Evolutionary conservation across 148 eudicot species (phyloP), one percentile per base, ranked within the genome.

Genomic region (Rhododendron mucronatum): DNA sequence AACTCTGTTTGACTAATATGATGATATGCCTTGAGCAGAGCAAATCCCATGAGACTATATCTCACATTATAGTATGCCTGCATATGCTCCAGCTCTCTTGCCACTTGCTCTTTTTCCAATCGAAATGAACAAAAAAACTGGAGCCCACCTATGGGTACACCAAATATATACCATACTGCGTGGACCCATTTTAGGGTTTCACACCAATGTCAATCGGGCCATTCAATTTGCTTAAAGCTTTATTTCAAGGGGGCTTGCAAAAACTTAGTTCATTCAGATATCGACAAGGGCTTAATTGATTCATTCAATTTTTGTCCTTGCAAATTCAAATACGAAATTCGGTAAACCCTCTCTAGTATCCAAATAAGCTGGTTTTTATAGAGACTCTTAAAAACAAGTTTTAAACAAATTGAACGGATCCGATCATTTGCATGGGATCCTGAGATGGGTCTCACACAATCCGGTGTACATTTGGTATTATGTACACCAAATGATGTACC

Each of bases 11-110:
- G 83, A 81, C 83, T 53, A 81, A 4, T 6, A 7, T 63, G 12
- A 48, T 79, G 82, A 48, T 80, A 48, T 80, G 83, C 83, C 51
- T 50, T 80, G 63, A 80, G 83, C 83, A 28, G 39, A 80, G 61
- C 67, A 55, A 79, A 81, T 28, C 83, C 67, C 83, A 55, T 55
- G 3, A 30, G n/a, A 81, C 3, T 81, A 81, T 28, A 41, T 41
- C 44, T 18, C 30, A 51, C 30, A 9, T 37, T 81, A 39, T 35
- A 81, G 33, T 26, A 45, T 47, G 50, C 50, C 10, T 47, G 50
- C 50, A 9, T 47, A 47, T 47, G 50, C 12, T 47, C 50, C 11
- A 50, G 63, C 53, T 26, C n/a, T 30, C n/a, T 16, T 28, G 44
- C 44, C 83, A 28, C 13, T 53, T 13, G 28, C 78, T 33, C 61